These are phyloP conservation scores for Xerocomus minutiporus DNA, from an alignment of 1,284 basidiomycete genomes.

Conservation along the genomic window DNA sequence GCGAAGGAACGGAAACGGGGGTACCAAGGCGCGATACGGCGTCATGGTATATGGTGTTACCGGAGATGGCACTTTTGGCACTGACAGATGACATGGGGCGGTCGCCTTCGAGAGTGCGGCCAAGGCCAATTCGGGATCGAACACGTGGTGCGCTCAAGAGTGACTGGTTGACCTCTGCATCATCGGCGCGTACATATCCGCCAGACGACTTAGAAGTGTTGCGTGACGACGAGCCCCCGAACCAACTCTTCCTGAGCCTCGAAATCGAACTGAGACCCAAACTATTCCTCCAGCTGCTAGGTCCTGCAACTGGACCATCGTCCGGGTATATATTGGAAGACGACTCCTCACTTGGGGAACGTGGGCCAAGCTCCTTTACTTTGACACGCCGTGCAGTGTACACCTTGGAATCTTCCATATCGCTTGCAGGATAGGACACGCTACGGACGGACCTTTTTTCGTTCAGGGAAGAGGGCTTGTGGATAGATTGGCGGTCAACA, in stretches of 20 bases:
- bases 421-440: conserved; percentile 36
- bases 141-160: conserved; percentile 28
- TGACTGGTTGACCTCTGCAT: conserved; percentile 41
- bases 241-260: conserved; percentile 51
- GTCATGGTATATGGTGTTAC: conserved; percentile 56
- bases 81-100: conserved; percentile 57
- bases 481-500: conserved; percentile 32
- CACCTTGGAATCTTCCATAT: conserved; percentile 48
- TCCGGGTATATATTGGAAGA: conserved; percentile 24
- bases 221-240: conserved; percentile 34
- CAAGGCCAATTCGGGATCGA: conserved; percentile 27
- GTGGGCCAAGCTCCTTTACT: conserved; percentile 42
- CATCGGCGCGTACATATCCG: conserved; percentile 37
- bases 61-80: conserved; percentile 47
- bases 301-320: conserved; percentile 24
- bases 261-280: conserved; percentile 43
- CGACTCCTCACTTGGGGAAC: conserved; percentile 24
- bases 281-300: conserved; percentile 31
- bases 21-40: conserved; percentile 51
- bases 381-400: conserved; percentile 58
- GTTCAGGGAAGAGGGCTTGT: conserved; percentile 26
- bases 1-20: conserved; percentile 42
- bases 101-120: conserved; percentile 35
- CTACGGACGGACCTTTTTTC: conserved; percentile 32
- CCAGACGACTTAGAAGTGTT: conserved; percentile 36